Base-by-base conservation (phyloP, 176 grass and related monocot species). In the Oryza punctata region DNA sequence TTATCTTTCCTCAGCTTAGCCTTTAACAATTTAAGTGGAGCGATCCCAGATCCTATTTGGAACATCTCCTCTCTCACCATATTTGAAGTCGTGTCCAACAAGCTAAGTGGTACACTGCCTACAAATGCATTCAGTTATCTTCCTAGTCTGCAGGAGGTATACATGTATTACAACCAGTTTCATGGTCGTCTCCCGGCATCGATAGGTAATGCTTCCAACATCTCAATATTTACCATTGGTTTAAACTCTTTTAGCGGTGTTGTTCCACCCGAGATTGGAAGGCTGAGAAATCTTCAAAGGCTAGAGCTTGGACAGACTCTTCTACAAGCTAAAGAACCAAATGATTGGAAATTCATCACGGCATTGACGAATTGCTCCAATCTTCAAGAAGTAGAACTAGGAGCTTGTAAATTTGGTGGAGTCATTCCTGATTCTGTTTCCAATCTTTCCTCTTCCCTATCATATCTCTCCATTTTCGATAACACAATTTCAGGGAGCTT, bases 401-500 rank as follows among this genome's bases (percentile, higher is more conserved):
- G 11, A 10, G 2, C 3, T 0, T 78, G 49, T 6, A 77, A 28
- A 6, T 72, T 82, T 19, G 3, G 67, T 24, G 78, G 85, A 10
- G 40, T 13, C 3, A 41, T 87, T 6, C 47, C 52, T 21, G 52
- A n/a, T 57, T 76, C 27, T 2, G 6, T 21, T 21, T 79, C 70
- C 65, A 86, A 86, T 65, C 63, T 86, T 14, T 86, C 83, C 0
- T 12, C 16, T 35, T 72, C 72, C 0, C 14, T 89, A 10, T 4
- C 27, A 13, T 15, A 57, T 26, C 27, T 89, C 18, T 18, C 1
- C 10, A 5, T 12, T 11, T 85, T 32, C 0, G 11, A 13, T 0
- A 85, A 85, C 15, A 9, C 14, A 19, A 76, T 89, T 18, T 77
- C 77, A 1, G 82, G 88, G 30, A 89, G n/a, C 28, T 78, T 91